Evolutionary conservation across 73 alveolate genomes (phyloP).

Genomic region (Urostyla sp.): DNA sequence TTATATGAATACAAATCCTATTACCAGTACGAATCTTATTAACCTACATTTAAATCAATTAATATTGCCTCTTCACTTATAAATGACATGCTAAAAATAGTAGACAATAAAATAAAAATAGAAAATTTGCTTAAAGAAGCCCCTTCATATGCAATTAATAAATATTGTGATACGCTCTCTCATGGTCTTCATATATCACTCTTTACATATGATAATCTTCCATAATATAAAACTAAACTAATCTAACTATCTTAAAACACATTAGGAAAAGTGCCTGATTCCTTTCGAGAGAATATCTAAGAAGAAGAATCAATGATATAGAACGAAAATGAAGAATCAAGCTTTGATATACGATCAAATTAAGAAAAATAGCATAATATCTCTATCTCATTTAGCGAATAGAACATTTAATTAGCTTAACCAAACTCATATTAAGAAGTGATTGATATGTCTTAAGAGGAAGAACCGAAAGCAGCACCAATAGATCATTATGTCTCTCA

Average conservation of each 20-base stretch:
- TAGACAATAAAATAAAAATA: too few species aligned
- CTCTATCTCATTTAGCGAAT: conserved; percentile 16
- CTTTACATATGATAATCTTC: background rate
- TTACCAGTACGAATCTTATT: too few species aligned
- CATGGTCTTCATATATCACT: background rate
- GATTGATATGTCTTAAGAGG: conserved; percentile 38
- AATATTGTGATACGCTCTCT: background rate
- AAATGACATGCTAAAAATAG: too few species aligned
- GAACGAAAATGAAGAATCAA: background rate
- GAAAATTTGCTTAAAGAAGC: too few species aligned
- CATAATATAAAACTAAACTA: conserved; percentile 7
- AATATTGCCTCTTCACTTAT: too few species aligned
- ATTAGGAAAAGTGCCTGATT: background rate
- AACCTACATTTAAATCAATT: too few species aligned
- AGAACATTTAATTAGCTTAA: background rate
- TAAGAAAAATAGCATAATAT: conserved; percentile 1
- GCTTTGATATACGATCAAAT: background rate
- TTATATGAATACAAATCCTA: too few species aligned
- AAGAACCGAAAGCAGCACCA: conserved; percentile 24
- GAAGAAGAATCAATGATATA: background rate
- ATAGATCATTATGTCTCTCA: conserved; percentile 37
- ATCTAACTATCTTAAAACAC: background rate
- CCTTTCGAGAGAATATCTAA: background rate
- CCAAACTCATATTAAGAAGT: conserved; percentile 19
- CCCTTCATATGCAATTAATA: background rate